Percentiles rank a stretch among this genome's conserved stretches.
These are phyloP conservation scores for Lenwebbia sp. DNA, from an alignment of 345 rosid genomes.

Conservation along the genomic window DNA sequence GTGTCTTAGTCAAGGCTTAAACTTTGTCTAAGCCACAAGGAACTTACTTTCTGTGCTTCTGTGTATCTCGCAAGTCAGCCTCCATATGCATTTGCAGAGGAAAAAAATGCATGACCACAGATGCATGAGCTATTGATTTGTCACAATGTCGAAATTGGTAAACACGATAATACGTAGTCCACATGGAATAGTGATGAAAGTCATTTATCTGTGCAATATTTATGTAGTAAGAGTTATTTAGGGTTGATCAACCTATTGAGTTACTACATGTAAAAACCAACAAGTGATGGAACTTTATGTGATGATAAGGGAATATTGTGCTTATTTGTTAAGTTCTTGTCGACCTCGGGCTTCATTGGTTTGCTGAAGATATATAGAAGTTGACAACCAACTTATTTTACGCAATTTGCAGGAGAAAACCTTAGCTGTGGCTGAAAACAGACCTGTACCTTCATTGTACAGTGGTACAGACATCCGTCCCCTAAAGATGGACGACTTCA, in stretches of 20 bases:
- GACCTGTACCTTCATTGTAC: conserved; percentile 54
- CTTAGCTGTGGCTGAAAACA: conserved; percentile 52
- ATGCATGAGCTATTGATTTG: background rate
- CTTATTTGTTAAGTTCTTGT: background rate
- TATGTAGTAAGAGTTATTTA: background rate
- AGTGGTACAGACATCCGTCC: conserved; percentile 70
- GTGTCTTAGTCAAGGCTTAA: background rate
- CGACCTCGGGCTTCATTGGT: background rate
- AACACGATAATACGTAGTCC: background rate
- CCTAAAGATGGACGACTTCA: conserved; percentile 75
- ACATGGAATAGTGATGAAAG: background rate
- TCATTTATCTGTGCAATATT: background rate
- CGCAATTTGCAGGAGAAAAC: conserved; percentile 50
- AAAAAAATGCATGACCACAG: background rate
- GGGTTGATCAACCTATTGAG: background rate
- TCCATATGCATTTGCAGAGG: background rate
- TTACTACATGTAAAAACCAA: background rate
- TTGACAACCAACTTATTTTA: background rate
- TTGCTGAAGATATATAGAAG: background rate
- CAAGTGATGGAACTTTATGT: background rate
- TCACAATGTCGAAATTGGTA: background rate
- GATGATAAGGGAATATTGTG: background rate
- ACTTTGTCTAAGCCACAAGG: background rate
- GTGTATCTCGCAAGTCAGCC: background rate
- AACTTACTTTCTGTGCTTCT: background rate